Conservation (phyloP, 1,139 yeast genomes). For the Citeromyces hawaiiensis region DNA sequence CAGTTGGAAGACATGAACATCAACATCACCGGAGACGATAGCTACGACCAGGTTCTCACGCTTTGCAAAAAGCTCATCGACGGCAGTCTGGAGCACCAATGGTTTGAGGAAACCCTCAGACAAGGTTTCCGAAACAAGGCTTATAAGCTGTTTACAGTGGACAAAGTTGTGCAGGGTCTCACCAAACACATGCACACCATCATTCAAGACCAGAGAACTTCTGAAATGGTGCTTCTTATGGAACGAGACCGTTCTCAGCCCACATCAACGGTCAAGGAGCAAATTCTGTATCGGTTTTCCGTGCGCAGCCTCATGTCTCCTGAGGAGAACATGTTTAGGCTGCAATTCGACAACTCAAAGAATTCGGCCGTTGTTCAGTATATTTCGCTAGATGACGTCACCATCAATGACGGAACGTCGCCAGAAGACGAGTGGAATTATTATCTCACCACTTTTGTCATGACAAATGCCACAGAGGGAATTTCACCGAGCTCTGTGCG, state of each 20-base stretch:
- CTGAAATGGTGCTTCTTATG: conserved; percentile 70
- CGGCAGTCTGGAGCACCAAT: conserved; percentile 86
- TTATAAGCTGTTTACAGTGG: conserved; percentile 83
- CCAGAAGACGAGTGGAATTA: conserved; percentile 84
- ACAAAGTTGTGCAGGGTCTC: conserved; percentile 81
- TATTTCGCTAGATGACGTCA: conserved; percentile 77
- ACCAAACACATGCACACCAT: conserved; percentile 80
- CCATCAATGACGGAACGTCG: conserved; percentile 63
- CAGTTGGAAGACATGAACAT: conserved; percentile 76
- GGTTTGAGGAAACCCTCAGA: conserved; percentile 91
- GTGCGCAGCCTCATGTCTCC: conserved; percentile 70
- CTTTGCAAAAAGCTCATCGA: conserved; percentile 71
- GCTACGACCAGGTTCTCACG: conserved; percentile 64
- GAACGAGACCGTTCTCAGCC: conserved; percentile 62
- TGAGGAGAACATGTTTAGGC: conserved; percentile 88
- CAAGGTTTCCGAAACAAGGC: conserved; percentile 94
- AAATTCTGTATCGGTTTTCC: conserved; percentile 80
- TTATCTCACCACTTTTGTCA: conserved; percentile 80
- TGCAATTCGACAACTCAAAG: conserved; percentile 47
- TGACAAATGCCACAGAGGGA: conserved; percentile 97
- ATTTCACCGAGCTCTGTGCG: conserved; percentile 68
- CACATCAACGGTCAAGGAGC: conserved; percentile 69
- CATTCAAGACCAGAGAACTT: conserved; percentile 68
- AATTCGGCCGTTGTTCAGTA: conserved; percentile 62
- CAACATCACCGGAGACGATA: conserved; percentile 53